These are phyloP conservation scores for Trichoderma gracile DNA, from an alignment of 2,329 filamentous ascomycete genomes.

Conservation along the genomic window DNA sequence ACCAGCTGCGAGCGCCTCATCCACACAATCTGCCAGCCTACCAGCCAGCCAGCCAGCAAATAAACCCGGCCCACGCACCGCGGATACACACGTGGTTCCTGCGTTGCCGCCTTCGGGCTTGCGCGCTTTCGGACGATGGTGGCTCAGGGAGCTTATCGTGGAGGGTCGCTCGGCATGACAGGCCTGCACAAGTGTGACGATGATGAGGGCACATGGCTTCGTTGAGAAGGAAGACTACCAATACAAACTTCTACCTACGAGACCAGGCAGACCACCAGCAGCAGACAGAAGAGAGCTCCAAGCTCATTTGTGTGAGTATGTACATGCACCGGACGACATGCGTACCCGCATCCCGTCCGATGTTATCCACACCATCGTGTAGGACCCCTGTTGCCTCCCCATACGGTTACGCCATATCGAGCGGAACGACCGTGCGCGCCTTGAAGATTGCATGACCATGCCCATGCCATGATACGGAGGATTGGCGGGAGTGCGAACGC, in stretches of 20 bases:
- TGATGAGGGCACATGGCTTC: constrained; percentile 11
- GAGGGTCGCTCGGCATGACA: constrained; percentile 15
- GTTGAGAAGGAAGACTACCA: neutral
- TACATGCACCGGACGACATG: neutral
- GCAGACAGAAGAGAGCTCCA: neutral
- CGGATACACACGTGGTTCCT: constrained; percentile 22
- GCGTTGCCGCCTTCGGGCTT: constrained; percentile 20
- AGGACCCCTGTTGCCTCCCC: constrained; percentile 17
- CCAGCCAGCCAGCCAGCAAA: neutral
- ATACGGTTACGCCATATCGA: constrained; percentile 19
- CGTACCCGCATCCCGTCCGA: constrained; percentile 18
- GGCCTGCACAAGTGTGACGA: constrained; percentile 2
- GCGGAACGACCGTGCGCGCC: constrained; percentile 18
- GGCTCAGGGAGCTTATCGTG: neutral
- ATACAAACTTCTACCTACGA: neutral
- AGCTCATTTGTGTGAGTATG: neutral
- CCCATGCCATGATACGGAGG: neutral
- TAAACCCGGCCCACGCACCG: constrained; percentile 6
- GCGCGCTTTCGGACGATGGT: constrained; percentile 10
- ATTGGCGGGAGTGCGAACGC: neutral
- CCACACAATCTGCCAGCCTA: neutral
- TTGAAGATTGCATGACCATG: neutral
- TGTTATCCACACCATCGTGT: constrained; percentile 22
- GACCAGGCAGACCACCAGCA: neutral
- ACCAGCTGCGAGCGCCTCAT: too few relatives aligned